phyloP scores from a whole-genome alignment of 2,329 filamentous ascomycete species.

The Trichoderma koningii region DNA sequence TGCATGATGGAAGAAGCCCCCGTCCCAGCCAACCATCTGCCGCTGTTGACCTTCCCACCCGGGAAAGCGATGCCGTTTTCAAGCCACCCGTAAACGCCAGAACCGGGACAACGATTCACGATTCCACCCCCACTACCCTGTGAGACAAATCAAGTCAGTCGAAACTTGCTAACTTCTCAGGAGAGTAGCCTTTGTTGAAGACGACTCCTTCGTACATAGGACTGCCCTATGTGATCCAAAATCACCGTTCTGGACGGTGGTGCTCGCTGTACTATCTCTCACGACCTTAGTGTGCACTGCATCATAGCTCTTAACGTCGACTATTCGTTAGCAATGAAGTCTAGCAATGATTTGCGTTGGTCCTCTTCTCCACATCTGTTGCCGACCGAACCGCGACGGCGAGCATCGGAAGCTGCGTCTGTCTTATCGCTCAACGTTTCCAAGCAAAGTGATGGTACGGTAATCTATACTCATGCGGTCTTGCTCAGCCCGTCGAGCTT shows the following conservation, averaged over 20 bases:
- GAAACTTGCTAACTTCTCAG: background rate
- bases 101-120: background rate
- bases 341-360: no score
- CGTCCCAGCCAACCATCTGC: constrained; percentile 12
- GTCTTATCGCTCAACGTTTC: background rate
- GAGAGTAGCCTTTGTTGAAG: background rate
- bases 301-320: background rate
- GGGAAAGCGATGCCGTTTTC: constrained; percentile 7
- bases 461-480: background rate
- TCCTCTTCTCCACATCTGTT: background rate
- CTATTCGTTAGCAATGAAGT: background rate
- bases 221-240: background rate
- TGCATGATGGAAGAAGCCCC: constrained; percentile 2
- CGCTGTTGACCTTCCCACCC: background rate
- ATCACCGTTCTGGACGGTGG: background rate
- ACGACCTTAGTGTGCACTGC: no score
- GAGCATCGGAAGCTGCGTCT: background rate
- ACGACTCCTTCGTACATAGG: background rate
- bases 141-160: background rate
- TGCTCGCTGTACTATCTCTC: background rate
- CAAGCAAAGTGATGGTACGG: background rate
- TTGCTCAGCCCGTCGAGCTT: no score
- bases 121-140: background rate
- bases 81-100: constrained; percentile 1
- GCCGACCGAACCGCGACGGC: constrained; percentile 1